Evolutionary conservation across 1,139 yeast species (phyloP).

Genomic region (Saccharomyces hybrid): DNA sequence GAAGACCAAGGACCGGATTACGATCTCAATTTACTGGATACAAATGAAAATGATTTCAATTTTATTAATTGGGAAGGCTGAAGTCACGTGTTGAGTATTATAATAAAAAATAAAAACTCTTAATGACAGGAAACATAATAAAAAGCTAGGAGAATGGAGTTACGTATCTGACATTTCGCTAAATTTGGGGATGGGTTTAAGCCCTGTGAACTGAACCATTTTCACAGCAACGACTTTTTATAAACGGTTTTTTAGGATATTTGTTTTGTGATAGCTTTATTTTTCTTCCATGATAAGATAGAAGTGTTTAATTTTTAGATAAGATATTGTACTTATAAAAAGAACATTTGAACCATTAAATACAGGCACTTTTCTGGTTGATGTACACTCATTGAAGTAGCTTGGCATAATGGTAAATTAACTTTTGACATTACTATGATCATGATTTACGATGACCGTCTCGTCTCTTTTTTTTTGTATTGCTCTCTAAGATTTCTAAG

Average conservation of each 20-base stretch:
- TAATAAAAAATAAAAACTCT: neutral
- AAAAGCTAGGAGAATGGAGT: neutral
- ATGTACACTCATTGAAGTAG: neutral
- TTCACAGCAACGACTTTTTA: neutral
- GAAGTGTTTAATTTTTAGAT: neutral
- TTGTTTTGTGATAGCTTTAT: neutral
- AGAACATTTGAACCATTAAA: neutral
- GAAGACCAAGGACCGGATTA: constrained; percentile 7
- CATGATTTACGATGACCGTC: neutral
- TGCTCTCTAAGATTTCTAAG: neutral
- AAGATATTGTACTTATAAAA: neutral
- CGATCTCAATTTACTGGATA: constrained; percentile 18
- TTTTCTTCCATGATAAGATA: neutral
- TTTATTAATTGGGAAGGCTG: constrained; percentile 16
- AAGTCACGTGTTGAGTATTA: neutral
- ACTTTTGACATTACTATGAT: neutral
- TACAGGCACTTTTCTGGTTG: neutral
- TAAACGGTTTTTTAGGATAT: neutral
- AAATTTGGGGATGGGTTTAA: neutral
- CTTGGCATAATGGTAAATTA: neutral
- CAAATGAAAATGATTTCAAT: constrained; percentile 18
- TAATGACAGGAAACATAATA: neutral
- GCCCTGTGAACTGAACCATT: neutral
- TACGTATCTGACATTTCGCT: neutral
- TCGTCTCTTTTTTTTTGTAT: neutral